A percentile compares a stretch with the other conserved stretches of the same genome.
Conservation (phyloP, 2,329 filamentous ascomycete genomes). For the Colletotrichum kahawae region DNA sequence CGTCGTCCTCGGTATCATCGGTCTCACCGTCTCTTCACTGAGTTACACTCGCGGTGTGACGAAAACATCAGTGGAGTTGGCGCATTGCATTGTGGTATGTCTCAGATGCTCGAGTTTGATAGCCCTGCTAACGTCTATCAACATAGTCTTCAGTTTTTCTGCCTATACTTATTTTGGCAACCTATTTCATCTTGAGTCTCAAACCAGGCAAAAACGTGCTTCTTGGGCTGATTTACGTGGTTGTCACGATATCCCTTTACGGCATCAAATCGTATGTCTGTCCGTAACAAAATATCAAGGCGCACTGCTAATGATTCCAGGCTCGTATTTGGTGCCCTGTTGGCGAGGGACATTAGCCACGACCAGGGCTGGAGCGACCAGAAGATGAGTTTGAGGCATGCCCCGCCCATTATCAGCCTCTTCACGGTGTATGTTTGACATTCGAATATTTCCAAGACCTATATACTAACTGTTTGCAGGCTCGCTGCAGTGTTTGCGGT, state of each 20-base stretch:
- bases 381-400: background rate
- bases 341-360: background rate
- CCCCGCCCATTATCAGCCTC: background rate
- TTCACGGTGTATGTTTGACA: background rate
- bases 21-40: background rate
- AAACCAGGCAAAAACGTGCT: background rate
- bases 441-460: background rate
- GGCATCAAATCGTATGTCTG: background rate
- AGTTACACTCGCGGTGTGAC: background rate
- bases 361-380: background rate
- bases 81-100: background rate
- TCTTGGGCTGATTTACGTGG: background rate
- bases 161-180: background rate
- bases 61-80: background rate
- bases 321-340: background rate
- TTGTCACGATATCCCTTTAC: background rate
- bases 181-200: background rate
- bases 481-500: background rate
- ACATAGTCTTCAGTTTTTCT: background rate
- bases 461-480: background rate
- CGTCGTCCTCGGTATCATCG: background rate
- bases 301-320: background rate
- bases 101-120: fast-evolving
- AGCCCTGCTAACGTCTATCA: background rate
- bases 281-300: background rate